phyloP scores from a whole-genome alignment of 164 flowering plant genomes.

The Stephania yunnanensis region DNA sequence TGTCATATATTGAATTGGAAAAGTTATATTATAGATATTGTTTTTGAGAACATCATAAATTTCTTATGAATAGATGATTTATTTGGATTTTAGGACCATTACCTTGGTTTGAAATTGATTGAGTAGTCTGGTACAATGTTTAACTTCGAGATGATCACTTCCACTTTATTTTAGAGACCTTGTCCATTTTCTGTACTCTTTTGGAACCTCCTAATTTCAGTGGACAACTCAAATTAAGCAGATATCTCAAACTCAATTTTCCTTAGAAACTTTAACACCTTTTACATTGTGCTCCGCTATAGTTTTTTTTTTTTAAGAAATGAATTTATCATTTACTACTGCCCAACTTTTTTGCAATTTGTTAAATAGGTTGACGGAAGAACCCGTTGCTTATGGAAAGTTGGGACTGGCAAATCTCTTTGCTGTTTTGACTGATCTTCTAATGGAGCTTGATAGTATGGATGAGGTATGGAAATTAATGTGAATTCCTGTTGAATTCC shows the following conservation, averaged over 20 bases:
- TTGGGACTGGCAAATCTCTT: slow-evolving; percentile 91
- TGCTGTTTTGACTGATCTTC: slow-evolving; percentile 87
- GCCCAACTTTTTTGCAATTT: slow-evolving; percentile 5
- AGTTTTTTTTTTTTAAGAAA: neutral
- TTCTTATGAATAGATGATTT: neutral
- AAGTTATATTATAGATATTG: too few species aligned
- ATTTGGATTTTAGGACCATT: neutral
- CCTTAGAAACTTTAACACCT: too few species aligned
- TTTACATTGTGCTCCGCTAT: too few species aligned
- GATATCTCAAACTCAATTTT: too few species aligned
- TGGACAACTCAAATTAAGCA: too few species aligned
- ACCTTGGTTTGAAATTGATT: neutral
- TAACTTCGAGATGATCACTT: neutral
- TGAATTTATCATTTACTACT: neutral
- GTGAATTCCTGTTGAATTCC: too few species aligned
- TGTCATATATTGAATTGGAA: neutral
- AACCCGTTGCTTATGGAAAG: slow-evolving; percentile 99
- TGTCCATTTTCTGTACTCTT: neutral
- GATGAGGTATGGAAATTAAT: too few species aligned
- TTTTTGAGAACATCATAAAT: neutral
- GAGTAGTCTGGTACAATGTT: too few species aligned
- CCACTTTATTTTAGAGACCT: neutral
- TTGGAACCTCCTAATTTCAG: too few species aligned
- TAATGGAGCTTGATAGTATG: slow-evolving; percentile 91
- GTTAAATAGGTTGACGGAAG: slow-evolving; percentile 86